Percentiles rank a stretch among this genome's conserved stretches.
phyloP scores from a whole-genome alignment of 306 rosid genomes.

The Prunus fruticosa region DNA sequence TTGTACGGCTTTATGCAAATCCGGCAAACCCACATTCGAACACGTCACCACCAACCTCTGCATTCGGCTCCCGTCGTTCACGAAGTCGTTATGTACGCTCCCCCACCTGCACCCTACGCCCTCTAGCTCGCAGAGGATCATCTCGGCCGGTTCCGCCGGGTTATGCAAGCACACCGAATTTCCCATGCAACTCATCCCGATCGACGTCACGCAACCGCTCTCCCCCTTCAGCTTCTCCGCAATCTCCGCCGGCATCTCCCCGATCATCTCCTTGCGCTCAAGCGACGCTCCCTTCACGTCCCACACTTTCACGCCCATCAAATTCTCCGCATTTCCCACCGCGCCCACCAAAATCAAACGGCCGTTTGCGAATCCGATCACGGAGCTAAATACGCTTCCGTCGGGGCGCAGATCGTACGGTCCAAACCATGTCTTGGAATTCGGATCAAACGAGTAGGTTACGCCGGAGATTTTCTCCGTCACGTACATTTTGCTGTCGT shows the following conservation, averaged over 20 bases:
- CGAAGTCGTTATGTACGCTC: slow-evolving; percentile 35
- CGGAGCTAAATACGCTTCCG: slow-evolving; percentile 13
- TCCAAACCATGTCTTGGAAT: slow-evolving; percentile 46
- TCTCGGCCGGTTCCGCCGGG: slow-evolving; percentile 25
- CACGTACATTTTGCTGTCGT: slow-evolving; percentile 36
- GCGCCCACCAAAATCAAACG: slow-evolving; percentile 51
- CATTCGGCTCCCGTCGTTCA: slow-evolving; percentile 21
- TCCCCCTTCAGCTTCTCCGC: slow-evolving; percentile 43
- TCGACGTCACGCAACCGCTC: slow-evolving; percentile 34
- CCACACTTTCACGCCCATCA: slow-evolving; percentile 49
- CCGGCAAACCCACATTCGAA: slow-evolving; percentile 38
- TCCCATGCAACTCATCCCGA: slow-evolving; percentile 41
- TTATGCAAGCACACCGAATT: slow-evolving; percentile 45
- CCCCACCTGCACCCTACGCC: slow-evolving; percentile 44
- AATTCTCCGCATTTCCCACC: slow-evolving; percentile 35
- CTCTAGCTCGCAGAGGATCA: slow-evolving; percentile 46
- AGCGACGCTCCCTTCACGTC: slow-evolving; percentile 29
- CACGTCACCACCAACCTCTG: slow-evolving; percentile 51
- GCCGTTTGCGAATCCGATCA: slow-evolving; percentile 27
- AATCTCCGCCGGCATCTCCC: slow-evolving; percentile 67
- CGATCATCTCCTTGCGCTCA: slow-evolving; percentile 35
- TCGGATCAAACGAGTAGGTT: slow-evolving; percentile 49
- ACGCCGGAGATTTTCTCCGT: slow-evolving; percentile 47
- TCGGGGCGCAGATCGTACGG: slow-evolving; percentile 47
- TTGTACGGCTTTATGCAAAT: slow-evolving; percentile 32